phyloP scores from a whole-genome alignment of 805 yeast genomes.

The Kazachstania psychrophila region DNA sequence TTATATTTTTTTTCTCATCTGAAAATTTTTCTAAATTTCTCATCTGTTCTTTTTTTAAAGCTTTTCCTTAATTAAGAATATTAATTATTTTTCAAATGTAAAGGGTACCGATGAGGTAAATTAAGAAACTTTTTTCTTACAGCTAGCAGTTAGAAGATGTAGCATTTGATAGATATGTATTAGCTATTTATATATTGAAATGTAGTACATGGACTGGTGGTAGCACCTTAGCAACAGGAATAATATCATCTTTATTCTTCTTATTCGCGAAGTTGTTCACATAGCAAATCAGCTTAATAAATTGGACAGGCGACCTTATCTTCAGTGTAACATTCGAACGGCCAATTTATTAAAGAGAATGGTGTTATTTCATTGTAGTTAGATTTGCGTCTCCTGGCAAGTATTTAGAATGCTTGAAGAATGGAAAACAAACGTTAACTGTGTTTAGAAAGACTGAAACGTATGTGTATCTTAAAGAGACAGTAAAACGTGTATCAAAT shows the following conservation, averaged over 20 bases:
- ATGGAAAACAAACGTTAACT: constrained; percentile 15
- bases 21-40: constrained; percentile 1
- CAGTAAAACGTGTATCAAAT: constrained; percentile 15
- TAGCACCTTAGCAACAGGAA: constrained; percentile 8
- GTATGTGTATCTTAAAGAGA: constrained; percentile 13
- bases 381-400: constrained; percentile 18
- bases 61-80: too few relatives aligned
- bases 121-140: too few relatives aligned
- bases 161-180: neutral
- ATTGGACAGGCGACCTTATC: constrained; percentile 14
- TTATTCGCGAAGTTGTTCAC: constrained; percentile 12
- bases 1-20: neutral
- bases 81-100: too few relatives aligned
- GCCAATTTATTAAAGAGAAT: constrained; percentile 16
- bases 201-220: constrained; percentile 16
- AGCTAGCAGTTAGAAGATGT: too few relatives aligned
- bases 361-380: constrained; percentile 9
- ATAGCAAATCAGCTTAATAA: constrained; percentile 17
- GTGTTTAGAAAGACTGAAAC: constrained; percentile 16
- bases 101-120: too few relatives aligned
- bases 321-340: constrained; percentile 14
- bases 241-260: constrained; percentile 8
- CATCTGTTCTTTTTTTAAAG: too few relatives aligned
- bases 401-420: constrained; percentile 16
- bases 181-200: constrained; percentile 3